These are phyloP conservation scores for Coemansia sp. DNA, from an alignment of 192 early-diverging fungal species.

Conservation along the genomic window DNA sequence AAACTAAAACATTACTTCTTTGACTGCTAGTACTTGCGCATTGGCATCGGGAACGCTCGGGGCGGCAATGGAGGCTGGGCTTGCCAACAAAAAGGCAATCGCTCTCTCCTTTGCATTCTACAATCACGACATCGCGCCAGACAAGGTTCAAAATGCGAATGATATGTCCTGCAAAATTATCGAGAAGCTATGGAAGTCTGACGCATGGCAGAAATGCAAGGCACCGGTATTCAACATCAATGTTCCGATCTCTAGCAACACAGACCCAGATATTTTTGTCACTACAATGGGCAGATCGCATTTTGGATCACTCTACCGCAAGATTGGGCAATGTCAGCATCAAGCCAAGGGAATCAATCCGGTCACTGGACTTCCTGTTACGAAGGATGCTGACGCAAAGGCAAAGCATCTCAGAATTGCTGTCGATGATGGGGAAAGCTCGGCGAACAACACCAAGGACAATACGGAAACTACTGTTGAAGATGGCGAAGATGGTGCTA, in stretches of 20 bases:
- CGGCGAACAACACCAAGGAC: not conserved
- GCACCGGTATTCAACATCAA: slow-evolving; percentile 24
- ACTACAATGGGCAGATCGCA: slow-evolving; percentile 18
- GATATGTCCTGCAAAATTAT: slow-evolving; percentile 12
- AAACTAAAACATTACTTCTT: not conserved
- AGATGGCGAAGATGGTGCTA: slow-evolving; percentile 13
- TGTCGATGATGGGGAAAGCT: slow-evolving; percentile 14
- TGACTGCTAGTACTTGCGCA: slow-evolving; percentile 20
- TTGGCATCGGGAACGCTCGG: slow-evolving; percentile 29
- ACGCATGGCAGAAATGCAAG: slow-evolving; percentile 12
- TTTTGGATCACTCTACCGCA: slow-evolving; percentile 22
- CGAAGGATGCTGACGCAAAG: not conserved
- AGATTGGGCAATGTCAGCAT: slow-evolving; percentile 3
- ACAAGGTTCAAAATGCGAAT: slow-evolving; percentile 19
- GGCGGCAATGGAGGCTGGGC: slow-evolving; percentile 27
- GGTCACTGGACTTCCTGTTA: slow-evolving; percentile 1
- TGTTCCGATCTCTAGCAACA: slow-evolving; percentile 9
- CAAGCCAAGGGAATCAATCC: slow-evolving; percentile 5
- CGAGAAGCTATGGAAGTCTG: slow-evolving; percentile 17
- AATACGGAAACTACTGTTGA: not conserved
- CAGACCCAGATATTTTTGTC: slow-evolving; percentile 11
- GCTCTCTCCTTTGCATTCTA: slow-evolving; percentile 32
- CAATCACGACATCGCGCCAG: slow-evolving; percentile 21
- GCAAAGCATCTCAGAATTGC: slow-evolving; percentile 13
- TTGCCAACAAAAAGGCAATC: slow-evolving; percentile 8